These are phyloP conservation scores for Atkinsonella hypoxylon DNA, from an alignment of 2,329 filamentous ascomycete genomes.

Conservation along the genomic window DNA sequence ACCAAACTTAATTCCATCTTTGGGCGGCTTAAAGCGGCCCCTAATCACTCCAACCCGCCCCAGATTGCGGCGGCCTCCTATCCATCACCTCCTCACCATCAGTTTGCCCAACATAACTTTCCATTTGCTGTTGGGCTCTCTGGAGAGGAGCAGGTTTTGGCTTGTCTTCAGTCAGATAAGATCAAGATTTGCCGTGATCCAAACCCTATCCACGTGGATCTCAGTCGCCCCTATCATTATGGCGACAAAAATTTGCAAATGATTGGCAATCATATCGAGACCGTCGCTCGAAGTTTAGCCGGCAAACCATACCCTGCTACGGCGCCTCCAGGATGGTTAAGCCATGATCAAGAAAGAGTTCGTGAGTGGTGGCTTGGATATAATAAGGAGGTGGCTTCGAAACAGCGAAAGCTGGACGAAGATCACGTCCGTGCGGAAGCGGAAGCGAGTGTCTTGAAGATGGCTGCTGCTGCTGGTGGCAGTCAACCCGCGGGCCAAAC, in stretches of 20 bases:
- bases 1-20: slow-evolving; percentile 29
- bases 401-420: slow-evolving; percentile 27
- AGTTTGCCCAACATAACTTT: slow-evolving; percentile 13
- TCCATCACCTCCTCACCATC: not conserved
- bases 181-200: slow-evolving; percentile 31
- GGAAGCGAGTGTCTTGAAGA: slow-evolving; percentile 18
- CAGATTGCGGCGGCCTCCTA: slow-evolving; percentile 5
- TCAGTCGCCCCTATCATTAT: slow-evolving; percentile 25
- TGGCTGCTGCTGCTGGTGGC: slow-evolving; percentile 6
- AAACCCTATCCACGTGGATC: slow-evolving; percentile 24
- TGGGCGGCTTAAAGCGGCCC: slow-evolving; percentile 19
- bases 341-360: slow-evolving; percentile 30
- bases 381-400: slow-evolving; percentile 25
- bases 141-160: slow-evolving; percentile 28
- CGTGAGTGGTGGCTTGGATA: slow-evolving; percentile 42
- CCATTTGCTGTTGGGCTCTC: slow-evolving; percentile 21
- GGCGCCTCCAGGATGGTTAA: slow-evolving; percentile 41
- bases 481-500: slow-evolving; percentile 8
- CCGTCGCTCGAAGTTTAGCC: slow-evolving; percentile 27
- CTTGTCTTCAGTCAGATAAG: slow-evolving; percentile 31
- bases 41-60: not conserved
- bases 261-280: slow-evolving; percentile 31
- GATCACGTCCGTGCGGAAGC: slow-evolving; percentile 23
- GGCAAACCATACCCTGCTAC: slow-evolving; percentile 36
- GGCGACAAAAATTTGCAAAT: slow-evolving; percentile 29